Percentiles rank a stretch among this genome's conserved stretches.
These are phyloP conservation scores for Naematelia aurantialba DNA, from an alignment of 768 basidiomycete species.

Conservation along the genomic window DNA sequence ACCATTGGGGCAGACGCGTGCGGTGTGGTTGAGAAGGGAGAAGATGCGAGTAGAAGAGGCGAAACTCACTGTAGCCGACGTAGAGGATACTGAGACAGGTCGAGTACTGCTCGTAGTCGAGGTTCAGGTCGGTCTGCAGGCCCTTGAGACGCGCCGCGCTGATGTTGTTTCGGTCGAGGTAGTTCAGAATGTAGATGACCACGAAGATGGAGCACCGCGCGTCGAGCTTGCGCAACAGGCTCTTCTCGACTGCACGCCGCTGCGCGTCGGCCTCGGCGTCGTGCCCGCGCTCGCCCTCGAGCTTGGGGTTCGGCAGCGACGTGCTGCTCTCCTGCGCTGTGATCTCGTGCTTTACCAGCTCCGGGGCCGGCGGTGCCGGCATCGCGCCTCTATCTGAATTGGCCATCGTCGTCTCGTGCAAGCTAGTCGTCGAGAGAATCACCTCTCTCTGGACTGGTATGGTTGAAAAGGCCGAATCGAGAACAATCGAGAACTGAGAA, in stretches of 20 bases:
- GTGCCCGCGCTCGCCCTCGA: neutral
- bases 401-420: no score
- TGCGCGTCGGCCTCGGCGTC: slow-evolving; percentile 1
- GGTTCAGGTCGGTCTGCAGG: slow-evolving; percentile 39
- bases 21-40: no score
- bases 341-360: neutral
- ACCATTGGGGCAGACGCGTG: no score
- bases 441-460: no score
- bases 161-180: slow-evolving; percentile 48
- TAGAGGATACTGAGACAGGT: slow-evolving; percentile 45
- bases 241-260: slow-evolving; percentile 33
- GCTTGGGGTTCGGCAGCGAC: neutral
- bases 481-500: no score
- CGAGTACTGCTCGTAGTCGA: slow-evolving; percentile 39
- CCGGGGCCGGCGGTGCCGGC: neutral
- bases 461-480: no score
- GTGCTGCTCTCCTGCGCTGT: neutral
- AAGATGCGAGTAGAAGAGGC: slow-evolving; percentile 19
- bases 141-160: slow-evolving; percentile 40
- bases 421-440: no score
- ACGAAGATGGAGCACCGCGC: slow-evolving; percentile 37
- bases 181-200: slow-evolving; percentile 45
- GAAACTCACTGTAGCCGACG: slow-evolving; percentile 25
- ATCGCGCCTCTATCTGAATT: no score
- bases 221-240: slow-evolving; percentile 48